Evolutionary conservation across 1,284 basidiomycete species (phyloP).

Genomic region (Sanghuangporus baumii): DNA sequence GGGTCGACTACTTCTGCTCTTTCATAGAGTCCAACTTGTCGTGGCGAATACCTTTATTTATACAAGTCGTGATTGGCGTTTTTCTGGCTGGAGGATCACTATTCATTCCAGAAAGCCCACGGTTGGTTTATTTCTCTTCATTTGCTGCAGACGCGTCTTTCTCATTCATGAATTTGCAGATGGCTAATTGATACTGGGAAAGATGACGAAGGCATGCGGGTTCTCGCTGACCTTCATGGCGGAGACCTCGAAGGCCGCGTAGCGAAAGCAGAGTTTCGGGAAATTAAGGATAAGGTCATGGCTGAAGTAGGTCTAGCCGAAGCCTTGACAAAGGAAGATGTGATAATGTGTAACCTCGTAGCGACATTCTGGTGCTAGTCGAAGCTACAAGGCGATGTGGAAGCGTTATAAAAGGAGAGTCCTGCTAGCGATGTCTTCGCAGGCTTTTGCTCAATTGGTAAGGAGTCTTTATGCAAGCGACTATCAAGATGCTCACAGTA

Average conservation of each 20-base stretch:
- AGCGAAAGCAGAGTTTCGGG: slow-evolving; percentile 83
- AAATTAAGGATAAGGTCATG: slow-evolving; percentile 87
- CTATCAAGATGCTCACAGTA: background rate
- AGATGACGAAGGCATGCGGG: slow-evolving; percentile 81
- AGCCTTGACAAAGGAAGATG: background rate
- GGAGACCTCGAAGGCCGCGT: slow-evolving; percentile 68
- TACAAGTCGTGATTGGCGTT: slow-evolving; percentile 84
- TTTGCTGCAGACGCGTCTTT: background rate
- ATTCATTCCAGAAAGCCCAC: slow-evolving; percentile 88
- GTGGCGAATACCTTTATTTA: slow-evolving; percentile 80
- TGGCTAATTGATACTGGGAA: slow-evolving; percentile 91
- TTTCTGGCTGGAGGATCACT: slow-evolving; percentile 82
- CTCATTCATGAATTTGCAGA: slow-evolving; percentile 33
- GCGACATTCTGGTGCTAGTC: slow-evolving; percentile 71
- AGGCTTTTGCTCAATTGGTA: slow-evolving; percentile 92
- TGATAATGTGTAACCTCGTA: slow-evolving; percentile 25
- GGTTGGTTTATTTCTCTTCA: slow-evolving; percentile 38
- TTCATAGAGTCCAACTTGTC: slow-evolving; percentile 78
- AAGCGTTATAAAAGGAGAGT: slow-evolving; percentile 84
- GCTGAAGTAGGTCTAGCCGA: slow-evolving; percentile 54
- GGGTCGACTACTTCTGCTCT: slow-evolving; percentile 94
- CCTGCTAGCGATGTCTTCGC: slow-evolving; percentile 92
- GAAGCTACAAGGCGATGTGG: slow-evolving; percentile 86
- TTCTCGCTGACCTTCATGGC: slow-evolving; percentile 89
- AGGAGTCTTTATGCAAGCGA: slow-evolving; percentile 24